phyloP scores from a whole-genome alignment of 805 yeast species.

The Starmerella asiatica region DNA sequence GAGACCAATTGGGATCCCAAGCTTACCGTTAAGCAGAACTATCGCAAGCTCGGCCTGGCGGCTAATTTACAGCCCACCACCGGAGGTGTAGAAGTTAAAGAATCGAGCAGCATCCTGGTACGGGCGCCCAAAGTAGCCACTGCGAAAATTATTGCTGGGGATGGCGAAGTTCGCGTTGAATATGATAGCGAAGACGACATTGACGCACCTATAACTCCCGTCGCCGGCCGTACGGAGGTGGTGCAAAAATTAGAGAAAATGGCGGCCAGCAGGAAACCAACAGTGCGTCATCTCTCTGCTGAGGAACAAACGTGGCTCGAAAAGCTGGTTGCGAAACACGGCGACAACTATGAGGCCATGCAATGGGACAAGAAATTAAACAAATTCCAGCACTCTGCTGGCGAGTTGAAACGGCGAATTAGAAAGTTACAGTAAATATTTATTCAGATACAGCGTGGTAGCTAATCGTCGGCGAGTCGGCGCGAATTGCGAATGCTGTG shows the following conservation, averaged over 20 bases:
- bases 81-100: conserved; percentile 62
- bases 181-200: conserved; percentile 32
- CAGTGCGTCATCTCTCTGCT: conserved; percentile 36
- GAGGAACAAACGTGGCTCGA: conserved; percentile 66
- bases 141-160: conserved; percentile 23
- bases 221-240: conserved; percentile 40
- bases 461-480: conserved; percentile 41
- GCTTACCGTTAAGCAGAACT: conserved; percentile 73
- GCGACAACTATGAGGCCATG: conserved; percentile 82
- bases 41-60: conserved; percentile 64
- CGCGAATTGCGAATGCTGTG: conserved; percentile 43
- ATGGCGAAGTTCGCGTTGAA: conserved; percentile 18
- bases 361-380: conserved; percentile 81
- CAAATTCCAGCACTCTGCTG: conserved; percentile 69
- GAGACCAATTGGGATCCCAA: conserved; percentile 83
- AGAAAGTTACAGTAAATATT: conserved; percentile 29
- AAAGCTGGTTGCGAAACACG: conserved; percentile 56
- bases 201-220: conserved; percentile 58
- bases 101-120: conserved; percentile 23
- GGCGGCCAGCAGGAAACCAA: conserved; percentile 33
- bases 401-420: conserved; percentile 64
- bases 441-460: conserved; percentile 68
- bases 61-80: conserved; percentile 52
- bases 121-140: conserved; percentile 24
- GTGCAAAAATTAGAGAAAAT: conserved; percentile 55